phyloP scores from a whole-genome alignment of 305 asterid genomes.

The Plantago coronopus region DNA sequence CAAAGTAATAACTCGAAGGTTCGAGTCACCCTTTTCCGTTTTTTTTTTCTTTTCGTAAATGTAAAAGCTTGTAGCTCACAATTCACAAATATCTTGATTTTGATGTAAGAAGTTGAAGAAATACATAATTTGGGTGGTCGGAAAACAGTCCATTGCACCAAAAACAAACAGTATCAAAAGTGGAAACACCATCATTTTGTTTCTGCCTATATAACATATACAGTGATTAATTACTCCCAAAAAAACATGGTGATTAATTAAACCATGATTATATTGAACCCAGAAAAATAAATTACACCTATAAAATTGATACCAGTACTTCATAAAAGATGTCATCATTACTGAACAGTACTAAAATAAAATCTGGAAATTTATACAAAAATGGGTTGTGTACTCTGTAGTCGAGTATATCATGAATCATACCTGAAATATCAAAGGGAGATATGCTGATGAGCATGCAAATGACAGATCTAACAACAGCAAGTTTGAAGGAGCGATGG shows the following conservation, averaged over 20 bases:
- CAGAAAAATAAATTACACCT: no score
- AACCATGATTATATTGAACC: background rate
- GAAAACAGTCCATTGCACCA: conserved; percentile 7
- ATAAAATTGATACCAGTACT: no score
- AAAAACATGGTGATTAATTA: background rate
- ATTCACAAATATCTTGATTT: background rate
- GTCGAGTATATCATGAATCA: no score
- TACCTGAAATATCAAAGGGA: no score
- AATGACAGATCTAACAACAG: background rate
- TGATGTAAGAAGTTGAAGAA: background rate
- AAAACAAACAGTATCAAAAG: background rate
- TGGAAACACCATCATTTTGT: conserved; percentile 11
- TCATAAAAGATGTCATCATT: background rate
- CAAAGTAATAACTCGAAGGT: no score
- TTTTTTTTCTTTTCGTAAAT: no score
- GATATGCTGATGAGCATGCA: no score
- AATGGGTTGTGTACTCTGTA: no score
- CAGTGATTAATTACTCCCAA: no score
- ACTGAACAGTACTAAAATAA: background rate
- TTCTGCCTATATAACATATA: background rate
- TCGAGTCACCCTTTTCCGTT: no score
- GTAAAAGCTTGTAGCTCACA: no score
- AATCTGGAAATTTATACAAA: background rate
- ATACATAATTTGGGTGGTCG: conserved; percentile 6
- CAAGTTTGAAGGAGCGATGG: conserved; percentile 45